Base-by-base conservation (phyloP, 306 rosid species). In the Castanopsis chinensis region DNA sequence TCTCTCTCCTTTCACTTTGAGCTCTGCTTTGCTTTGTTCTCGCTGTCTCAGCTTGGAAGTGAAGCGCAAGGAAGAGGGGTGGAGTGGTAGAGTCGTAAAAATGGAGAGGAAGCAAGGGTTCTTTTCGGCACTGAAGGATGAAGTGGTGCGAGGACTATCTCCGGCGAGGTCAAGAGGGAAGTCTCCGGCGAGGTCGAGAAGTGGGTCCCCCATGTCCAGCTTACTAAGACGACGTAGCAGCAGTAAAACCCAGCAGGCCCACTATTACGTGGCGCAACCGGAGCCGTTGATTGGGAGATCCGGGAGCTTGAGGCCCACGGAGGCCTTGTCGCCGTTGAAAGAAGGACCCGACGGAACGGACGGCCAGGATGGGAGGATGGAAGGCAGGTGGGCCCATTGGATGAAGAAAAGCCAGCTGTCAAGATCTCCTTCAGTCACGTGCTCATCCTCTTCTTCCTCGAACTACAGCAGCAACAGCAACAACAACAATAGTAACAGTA, bases 51-150 rank as follows among this genome's bases (percentile, higher is more conserved):
- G 45, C 45, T 37, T 37, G 45, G 45, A 37, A 37, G 45, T 0
- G 45, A 37, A 37, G 45, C 45, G 11, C 45, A 37, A 6, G 60
- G 12, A 14, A 37, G 45, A 37, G 45, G 7, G 45, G 45, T 37
- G 45, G 45, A 18, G 58, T 73, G 71, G 54, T 33, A 56, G 72
- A 74, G 67, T 30, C n/a, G 80, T 64, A 45, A 56, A 64, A 41
- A 94, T 94, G 99, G 99, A 94, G 83, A 84, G 91, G 37, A 94
- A 94, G 80, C 97, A 90, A 76, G 97, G 99, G 2, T 94, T 94
- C 79, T 94, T 92, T 58, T 90, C 95, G 19, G 86, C 97, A 3
- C 91, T 94, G 0, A 94, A 89, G 57, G 94, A 91, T 0, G 99
- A 95, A 72, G 97, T 92, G 5, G 96, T 90, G 13, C 83, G 99